Base-by-base conservation (phyloP, 1,284 basidiomycete genomes). In the Malassezia brasiliensis region DNA sequence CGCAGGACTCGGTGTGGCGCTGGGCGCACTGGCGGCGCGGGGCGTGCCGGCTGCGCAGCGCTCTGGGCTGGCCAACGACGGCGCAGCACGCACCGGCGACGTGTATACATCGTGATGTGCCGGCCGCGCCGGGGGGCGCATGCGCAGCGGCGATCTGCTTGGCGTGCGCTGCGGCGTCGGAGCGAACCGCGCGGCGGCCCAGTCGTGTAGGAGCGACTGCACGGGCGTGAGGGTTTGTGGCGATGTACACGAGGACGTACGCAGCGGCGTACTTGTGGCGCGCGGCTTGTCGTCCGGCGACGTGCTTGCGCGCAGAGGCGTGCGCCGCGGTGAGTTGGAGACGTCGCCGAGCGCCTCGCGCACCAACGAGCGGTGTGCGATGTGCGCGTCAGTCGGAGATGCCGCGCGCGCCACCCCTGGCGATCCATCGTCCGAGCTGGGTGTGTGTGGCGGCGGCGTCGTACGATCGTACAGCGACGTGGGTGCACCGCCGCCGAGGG, bases 321-420 rank as follows among this genome's bases (percentile, higher is more conserved):
- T n/a, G 9, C 42, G 25, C 42, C 14, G 15, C 28, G 25, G 35
- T 5, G 36, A n/a, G 20, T 39, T 56, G 8, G 54, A 56, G 7
- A 56, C 44, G 35, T 56, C 49, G 15, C 54, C 54, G 2, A 56
- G 50, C 28, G 41, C 50, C 22, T 51, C 44, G 20, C 54, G 32
- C 0, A 56, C 22, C 6, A 47, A 25, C 12, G 40, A 34, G 14
- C 34, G 41, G 30, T 41, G 54, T 32, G 14, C 34, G 11, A 15
- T 11, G 10, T 31, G 31, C 1, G 39, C 31, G 15, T 1, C 3
- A 2, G 30, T 25, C 9, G 54, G 44, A 8, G 47, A 42, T 3
- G 28, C 37, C 1, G 45, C 41, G 35, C 54, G 54, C 30, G 44
- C 54, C 15, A 52, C n/a, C 11, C 54, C 54, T 19, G 54, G 54